Percentiles rank a stretch among this genome's conserved stretches.
phyloP scores from a whole-genome alignment of 2,329 filamentous ascomycete genomes.

The Chrysosporium queenslandicum region DNA sequence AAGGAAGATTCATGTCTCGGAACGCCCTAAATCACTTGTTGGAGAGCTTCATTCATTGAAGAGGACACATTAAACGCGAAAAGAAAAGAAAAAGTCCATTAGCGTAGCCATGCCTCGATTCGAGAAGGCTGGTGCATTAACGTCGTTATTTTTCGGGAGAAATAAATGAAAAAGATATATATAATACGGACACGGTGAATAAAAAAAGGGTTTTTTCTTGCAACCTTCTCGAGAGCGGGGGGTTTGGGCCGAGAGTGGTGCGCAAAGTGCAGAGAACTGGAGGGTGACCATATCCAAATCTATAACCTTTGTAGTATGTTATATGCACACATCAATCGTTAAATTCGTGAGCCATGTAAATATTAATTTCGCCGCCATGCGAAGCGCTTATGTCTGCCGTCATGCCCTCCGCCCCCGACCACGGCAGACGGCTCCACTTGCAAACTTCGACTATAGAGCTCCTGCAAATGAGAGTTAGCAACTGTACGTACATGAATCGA shows the following conservation, averaged over 20 bases:
- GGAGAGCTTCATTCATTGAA: background rate
- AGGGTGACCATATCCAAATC: slow-evolving; percentile 12
- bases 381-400: slow-evolving; percentile 35
- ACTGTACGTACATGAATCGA: no score
- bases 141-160: background rate
- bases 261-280: background rate
- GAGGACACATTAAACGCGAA: background rate
- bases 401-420: slow-evolving; percentile 19
- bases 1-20: no score
- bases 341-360: slow-evolving; percentile 13
- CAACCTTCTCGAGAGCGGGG: background rate
- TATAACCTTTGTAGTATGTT: slow-evolving; percentile 4
- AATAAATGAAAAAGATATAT: background rate
- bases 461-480: slow-evolving; percentile 32
- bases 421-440: slow-evolving; percentile 42
- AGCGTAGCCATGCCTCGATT: background rate
- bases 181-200: background rate
- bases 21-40: background rate
- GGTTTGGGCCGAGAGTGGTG: background rate
- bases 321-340: slow-evolving; percentile 14
- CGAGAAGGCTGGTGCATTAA: background rate
- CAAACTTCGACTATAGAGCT: slow-evolving; percentile 50
- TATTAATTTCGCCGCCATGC: slow-evolving; percentile 34
- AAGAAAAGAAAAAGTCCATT: background rate
- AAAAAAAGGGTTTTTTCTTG: background rate